Percentiles rank a stretch among this genome's conserved stretches.
These are phyloP conservation scores for Zoysia pacifica DNA, from an alignment of 176 grass and related monocot species.

Conservation along the genomic window DNA sequence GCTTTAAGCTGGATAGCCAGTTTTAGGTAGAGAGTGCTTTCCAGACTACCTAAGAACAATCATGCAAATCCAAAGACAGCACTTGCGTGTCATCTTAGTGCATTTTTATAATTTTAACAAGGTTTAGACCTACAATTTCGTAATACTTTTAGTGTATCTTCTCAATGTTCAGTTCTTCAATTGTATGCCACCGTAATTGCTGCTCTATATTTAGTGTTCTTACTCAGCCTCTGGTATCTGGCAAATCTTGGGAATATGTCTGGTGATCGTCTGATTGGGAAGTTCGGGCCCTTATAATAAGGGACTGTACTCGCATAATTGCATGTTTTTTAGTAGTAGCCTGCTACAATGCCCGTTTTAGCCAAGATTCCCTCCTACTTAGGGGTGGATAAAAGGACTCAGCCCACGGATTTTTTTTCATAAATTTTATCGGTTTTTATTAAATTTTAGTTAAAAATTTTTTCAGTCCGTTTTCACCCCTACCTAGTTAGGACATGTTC, in stretches of 20 bases:
- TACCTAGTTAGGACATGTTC: too few relatives aligned
- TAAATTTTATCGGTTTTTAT: neutral
- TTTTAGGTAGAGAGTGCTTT: constrained; percentile 20
- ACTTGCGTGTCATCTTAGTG: neutral
- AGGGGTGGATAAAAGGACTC: neutral
- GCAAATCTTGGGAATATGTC: neutral
- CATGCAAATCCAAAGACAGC: constrained; percentile 13
- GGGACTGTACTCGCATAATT: neutral
- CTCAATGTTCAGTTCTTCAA: neutral
- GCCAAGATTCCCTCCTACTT: neutral
- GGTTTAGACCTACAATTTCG: constrained; percentile 40
- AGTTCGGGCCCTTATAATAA: neutral
- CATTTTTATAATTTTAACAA: constrained; percentile 29
- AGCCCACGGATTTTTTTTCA: neutral
- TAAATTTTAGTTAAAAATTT: too few relatives aligned
- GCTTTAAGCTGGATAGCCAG: constrained; percentile 26
- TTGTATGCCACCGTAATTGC: neutral
- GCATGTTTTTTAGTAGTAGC: neutral
- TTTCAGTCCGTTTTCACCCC: too few relatives aligned
- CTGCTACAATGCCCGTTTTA: neutral
- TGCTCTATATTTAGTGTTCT: neutral
- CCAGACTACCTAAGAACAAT: neutral
- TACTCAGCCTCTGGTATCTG: neutral
- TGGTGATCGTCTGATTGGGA: too few relatives aligned
- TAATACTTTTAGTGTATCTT: constrained; percentile 38